Base-by-base conservation (phyloP, 2,329 filamentous ascomycete genomes). In the Verruconis gallopava region DNA sequence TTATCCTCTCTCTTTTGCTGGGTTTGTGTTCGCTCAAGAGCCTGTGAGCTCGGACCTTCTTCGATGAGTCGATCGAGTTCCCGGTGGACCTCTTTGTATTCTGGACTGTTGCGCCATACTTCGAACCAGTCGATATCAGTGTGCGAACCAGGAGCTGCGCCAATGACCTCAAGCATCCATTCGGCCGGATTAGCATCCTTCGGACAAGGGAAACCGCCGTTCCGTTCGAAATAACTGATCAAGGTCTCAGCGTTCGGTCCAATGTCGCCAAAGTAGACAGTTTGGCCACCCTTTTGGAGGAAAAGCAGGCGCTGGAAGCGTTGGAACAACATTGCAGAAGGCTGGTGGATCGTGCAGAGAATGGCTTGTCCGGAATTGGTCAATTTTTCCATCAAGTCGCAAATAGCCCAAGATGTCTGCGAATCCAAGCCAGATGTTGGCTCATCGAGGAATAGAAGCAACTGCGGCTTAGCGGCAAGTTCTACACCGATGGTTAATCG, bases 321-420 rank as follows among this genome's bases (percentile, higher is more conserved):
- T 58, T 94, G 84, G 68, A 95, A 94, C 41, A 95, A 71, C 72
- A 93, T 86, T 22, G 88, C 86, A 12, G 85, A 93, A n/a, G 89
- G 89, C 61, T 96, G 89, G 59, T 96, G 89, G 47, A 95, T 95
- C 0, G 89, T 95, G 65, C 86, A 94, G n/a, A 95, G 77, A 61
- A 95, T 85, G 40, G 89, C 88, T 58, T 93, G 85, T 13, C 89
- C 88, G 48, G 78, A 81, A 59, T 89, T 82, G 52, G 85, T 85
- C 22, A 95, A 71, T 62, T 93, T 94, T 61, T 93, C 81, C 32
- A 96, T 73, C 9, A 95, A 73, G 58, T 85, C 80, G 36, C 86
- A 72, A 56, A 95, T 94, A 48, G 85, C 83, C 85, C 85, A 95
- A 1, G 86, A 89, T 1, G 88, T 93, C 60, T 94, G 86, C 55